Evolutionary conservation across 331 rosid genomes (phyloP), one percentile per base, ranked within the genome.

Genomic region (Rhamnella rubrinervis): DNA sequence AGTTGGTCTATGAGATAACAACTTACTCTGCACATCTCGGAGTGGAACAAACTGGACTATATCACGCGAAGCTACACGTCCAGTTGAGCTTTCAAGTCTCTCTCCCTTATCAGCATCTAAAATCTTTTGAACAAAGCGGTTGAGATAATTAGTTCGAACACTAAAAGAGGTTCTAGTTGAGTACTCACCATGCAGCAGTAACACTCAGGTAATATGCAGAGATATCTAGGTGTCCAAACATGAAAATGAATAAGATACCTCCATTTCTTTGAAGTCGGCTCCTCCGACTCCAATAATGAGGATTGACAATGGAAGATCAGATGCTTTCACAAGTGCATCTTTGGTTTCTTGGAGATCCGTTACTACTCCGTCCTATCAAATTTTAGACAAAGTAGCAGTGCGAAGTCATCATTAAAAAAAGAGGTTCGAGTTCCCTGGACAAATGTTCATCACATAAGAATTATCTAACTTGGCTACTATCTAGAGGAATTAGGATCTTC

Each of bases 281-380:
- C 99, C 99, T 80, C 99, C 99, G 25, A 95, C 97, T 16, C 99
- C 99, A 78, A 95, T 88, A 59, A 95, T 95, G 74, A 95, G 97
- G 76, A 95, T 95, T 35, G 99, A 95, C 70, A 95, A 71, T 11
- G 99, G 97, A 65, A 95, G 87, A 70, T 95, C 97, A 28, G 99
- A 95, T 65, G 99, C 97, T 72, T 87, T 95, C 60, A 95, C 96
- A 12, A 95, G 82, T 38, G 99, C 99, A 68, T 95, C 99, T 87
- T 84, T 91, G 78, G 99, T 95, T 91, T 95, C 99, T 86, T 95
- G 99, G 75, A 91, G 96, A 88, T 95, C 99, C 63, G 99, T 95
- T 58, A 95, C 99, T 17, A 95, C 99, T 83, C 99, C 99, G 78
- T 95, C 99, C 99, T 95, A 81, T 20, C 65, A 73, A 72, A 52